Percentiles rank a stretch among this genome's conserved stretches.
phyloP scores from a whole-genome alignment of 225 moss, liverwort and hornwort genomes.

The Marchantia polymorpha region DNA sequence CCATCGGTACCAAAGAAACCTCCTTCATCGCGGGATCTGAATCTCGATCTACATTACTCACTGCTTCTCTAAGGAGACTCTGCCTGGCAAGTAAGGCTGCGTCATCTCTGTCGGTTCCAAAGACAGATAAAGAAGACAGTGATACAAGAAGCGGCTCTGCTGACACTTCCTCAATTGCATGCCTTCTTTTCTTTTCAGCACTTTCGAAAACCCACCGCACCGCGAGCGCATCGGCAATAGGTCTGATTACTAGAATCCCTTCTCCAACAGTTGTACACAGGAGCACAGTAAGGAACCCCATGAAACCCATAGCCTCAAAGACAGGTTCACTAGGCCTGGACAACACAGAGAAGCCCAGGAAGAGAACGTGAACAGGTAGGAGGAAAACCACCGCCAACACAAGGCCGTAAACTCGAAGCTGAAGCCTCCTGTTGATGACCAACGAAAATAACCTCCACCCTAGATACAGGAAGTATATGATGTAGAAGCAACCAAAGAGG shows the following conservation, averaged over 20 bases:
- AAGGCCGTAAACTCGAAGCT: slow-evolving; percentile 74
- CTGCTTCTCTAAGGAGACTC: slow-evolving; percentile 51
- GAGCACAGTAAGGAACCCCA: slow-evolving; percentile 80
- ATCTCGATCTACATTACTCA: slow-evolving; percentile 20
- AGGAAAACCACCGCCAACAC: slow-evolving; percentile 68
- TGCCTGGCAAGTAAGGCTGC: slow-evolving; percentile 49
- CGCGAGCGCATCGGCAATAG: slow-evolving; percentile 87
- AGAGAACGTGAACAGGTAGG: slow-evolving; percentile 76
- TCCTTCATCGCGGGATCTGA: slow-evolving; percentile 40
- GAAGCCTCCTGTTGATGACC: slow-evolving; percentile 81
- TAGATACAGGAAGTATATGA: slow-evolving; percentile 67
- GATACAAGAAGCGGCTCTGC: slow-evolving; percentile 36
- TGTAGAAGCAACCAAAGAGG: slow-evolving; percentile 73
- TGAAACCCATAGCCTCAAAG: slow-evolving; percentile 79
- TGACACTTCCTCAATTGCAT: slow-evolving; percentile 39
- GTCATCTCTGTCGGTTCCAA: slow-evolving; percentile 68
- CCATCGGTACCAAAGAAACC: slow-evolving; percentile 49
- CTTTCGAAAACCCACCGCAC: slow-evolving; percentile 75
- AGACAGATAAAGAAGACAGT: slow-evolving; percentile 56
- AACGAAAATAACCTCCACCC: slow-evolving; percentile 91
- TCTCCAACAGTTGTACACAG: slow-evolving; percentile 86
- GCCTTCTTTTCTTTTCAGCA: slow-evolving; percentile 55
- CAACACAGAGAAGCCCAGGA: slow-evolving; percentile 79
- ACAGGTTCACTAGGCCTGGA: slow-evolving; percentile 62
- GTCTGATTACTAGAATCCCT: slow-evolving; percentile 81